Evolutionary conservation across 805 yeast species (phyloP), one percentile per base, ranked within the genome.

Genomic region (Deakozyma indianensis): DNA sequence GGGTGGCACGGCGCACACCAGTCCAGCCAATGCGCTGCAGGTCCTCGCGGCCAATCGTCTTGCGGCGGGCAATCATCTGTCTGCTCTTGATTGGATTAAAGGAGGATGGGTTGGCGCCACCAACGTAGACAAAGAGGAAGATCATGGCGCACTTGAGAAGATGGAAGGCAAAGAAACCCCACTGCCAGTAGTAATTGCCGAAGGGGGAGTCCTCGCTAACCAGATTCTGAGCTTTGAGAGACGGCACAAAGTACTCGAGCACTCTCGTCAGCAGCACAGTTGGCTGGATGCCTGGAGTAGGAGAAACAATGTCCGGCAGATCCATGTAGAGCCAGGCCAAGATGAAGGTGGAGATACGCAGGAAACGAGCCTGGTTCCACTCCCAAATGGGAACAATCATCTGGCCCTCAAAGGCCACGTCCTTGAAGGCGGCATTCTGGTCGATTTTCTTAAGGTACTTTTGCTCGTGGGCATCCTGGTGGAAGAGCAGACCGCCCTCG

Each of bases 231-330:
- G 80, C 80, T 3, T 60, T 62, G 3, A 61, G 57, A 41, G 63
- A 54, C 16, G 72, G 74, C 49, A 74, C 62, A 20, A 52, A 46
- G 16, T 56, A 50, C 22, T 70, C 60, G 5, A 55, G 48, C 21
- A 54, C 18, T 35, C 44, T 40, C 42, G 73, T 64, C 23, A 77
- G 47, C 53, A 77, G 75, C 55, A 78, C 80, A 9, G 94, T 81
- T 47, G 86, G 64, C 52, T 88, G 82, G 47, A 78, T 72, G 22
- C 96, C 96, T 0, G 97, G 97, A 3, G 97, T 90, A 42, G 96
- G 96, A 28, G 88, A 75, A 45, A 86, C 68, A 54, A 69, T 73
- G 57, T 86, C 95, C 1, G 98, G 98, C 60, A 92, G 71, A 65
- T 92, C 97, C 1, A 95, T 79, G 62, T 88, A 92, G 48, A 92